phyloP scores from a whole-genome alignment of 352 stramenopile genomes.

The Halophytophthora polymorphica region DNA sequence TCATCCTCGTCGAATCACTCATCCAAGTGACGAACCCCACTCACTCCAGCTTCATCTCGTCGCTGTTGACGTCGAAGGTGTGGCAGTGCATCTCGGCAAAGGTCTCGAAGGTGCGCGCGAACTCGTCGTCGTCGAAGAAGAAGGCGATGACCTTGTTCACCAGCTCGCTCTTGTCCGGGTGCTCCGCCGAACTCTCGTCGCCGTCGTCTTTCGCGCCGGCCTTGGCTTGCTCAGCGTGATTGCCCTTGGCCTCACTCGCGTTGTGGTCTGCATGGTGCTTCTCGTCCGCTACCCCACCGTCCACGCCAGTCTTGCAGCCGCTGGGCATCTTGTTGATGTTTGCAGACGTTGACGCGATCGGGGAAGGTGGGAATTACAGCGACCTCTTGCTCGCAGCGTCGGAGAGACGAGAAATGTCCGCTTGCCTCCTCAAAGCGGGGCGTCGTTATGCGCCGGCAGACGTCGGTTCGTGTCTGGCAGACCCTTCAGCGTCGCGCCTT shows the following conservation, averaged over 20 bases:
- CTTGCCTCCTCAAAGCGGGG: too few relatives aligned
- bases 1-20: background rate
- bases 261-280: slow-evolving; percentile 2
- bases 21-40: slow-evolving; percentile 1
- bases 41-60: slow-evolving; percentile 82
- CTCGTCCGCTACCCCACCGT: slow-evolving; percentile 20
- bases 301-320: slow-evolving; percentile 32
- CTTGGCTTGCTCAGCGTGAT: slow-evolving; percentile 13
- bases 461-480: too few relatives aligned
- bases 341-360: too few relatives aligned
- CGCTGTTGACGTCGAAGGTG: slow-evolving; percentile 60
- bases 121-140: slow-evolving; percentile 82
- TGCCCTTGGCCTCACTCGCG: slow-evolving; percentile 23
- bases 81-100: slow-evolving; percentile 65
- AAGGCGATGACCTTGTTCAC: slow-evolving; percentile 68
- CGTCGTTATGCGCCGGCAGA: too few relatives aligned
- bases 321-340: slow-evolving; percentile 21
- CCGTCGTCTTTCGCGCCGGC: slow-evolving; percentile 29
- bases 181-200: slow-evolving; percentile 10
- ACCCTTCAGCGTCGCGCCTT: too few relatives aligned
- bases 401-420: too few relatives aligned
- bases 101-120: slow-evolving; percentile 63
- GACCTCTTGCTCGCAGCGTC: too few relatives aligned
- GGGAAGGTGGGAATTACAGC: too few relatives aligned
- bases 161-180: slow-evolving; percentile 26